Evolutionary conservation across 768 basidiomycete genomes (phyloP).

Genomic region (Leccinum imitatum): DNA sequence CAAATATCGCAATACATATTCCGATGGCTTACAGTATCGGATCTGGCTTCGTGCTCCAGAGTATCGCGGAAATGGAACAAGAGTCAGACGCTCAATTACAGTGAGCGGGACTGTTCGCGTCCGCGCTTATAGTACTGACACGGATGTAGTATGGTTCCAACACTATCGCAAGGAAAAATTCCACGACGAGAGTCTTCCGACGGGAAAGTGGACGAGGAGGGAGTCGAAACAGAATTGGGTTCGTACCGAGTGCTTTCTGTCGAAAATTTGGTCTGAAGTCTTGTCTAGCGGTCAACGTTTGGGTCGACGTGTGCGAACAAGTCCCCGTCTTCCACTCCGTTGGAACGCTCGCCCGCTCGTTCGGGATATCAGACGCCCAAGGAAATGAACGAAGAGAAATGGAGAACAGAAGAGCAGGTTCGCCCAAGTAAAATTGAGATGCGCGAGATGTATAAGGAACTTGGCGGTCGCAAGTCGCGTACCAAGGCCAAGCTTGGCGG

Average conservation of each 20-base stretch:
- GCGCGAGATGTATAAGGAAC: slow-evolving; percentile 88
- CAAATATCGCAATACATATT: slow-evolving; percentile 83
- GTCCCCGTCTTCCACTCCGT: slow-evolving; percentile 40
- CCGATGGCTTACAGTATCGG: slow-evolving; percentile 52
- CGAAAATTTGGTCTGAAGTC: slow-evolving; percentile 2
- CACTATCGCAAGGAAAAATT: slow-evolving; percentile 87
- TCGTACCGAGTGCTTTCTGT: slow-evolving; percentile 10
- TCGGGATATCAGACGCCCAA: slow-evolving; percentile 77
- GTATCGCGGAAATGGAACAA: slow-evolving; percentile 87
- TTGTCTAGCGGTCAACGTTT: slow-evolving; percentile 51
- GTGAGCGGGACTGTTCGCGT: slow-evolving; percentile 38
- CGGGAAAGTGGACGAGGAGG: slow-evolving; percentile 87
- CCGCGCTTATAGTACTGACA: slow-evolving; percentile 4
- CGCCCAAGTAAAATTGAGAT: slow-evolving; percentile 78
- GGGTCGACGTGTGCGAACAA: slow-evolving; percentile 41
- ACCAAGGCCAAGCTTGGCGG: slow-evolving; percentile 74
- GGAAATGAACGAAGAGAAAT: slow-evolving; percentile 76
- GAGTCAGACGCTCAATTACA: slow-evolving; percentile 90
- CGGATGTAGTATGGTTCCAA: slow-evolving; percentile 83
- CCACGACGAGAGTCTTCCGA: slow-evolving; percentile 72
- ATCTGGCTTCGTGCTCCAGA: slow-evolving; percentile 74
- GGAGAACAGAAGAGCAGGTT: slow-evolving; percentile 53
- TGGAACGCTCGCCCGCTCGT: slow-evolving; percentile 49
- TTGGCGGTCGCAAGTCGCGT: slow-evolving; percentile 80
- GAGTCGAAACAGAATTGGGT: slow-evolving; percentile 97